phyloP scores from a whole-genome alignment of 768 basidiomycete species.

The Jaapia argillacea region DNA sequence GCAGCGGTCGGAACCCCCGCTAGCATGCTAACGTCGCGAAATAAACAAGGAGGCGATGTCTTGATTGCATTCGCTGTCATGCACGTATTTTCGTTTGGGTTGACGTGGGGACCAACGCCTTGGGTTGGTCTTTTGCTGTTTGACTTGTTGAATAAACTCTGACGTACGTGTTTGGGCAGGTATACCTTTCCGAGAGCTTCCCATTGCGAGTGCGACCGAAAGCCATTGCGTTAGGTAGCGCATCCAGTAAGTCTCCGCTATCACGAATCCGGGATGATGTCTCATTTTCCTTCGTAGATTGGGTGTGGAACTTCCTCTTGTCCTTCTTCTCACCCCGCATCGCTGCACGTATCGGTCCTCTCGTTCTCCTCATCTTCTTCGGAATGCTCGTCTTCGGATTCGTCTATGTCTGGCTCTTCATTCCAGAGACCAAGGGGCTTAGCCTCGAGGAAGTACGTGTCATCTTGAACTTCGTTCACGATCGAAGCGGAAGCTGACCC shows the following conservation, averaged over 20 bases:
- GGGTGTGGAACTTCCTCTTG: slow-evolving; percentile 71
- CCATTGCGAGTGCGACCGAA: slow-evolving; percentile 74
- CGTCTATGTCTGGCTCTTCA: slow-evolving; percentile 62
- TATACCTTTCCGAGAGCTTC: slow-evolving; percentile 73
- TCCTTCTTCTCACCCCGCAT: slow-evolving; percentile 67
- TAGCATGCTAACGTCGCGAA: slow-evolving; percentile 38
- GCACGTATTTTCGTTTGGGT: slow-evolving; percentile 60
- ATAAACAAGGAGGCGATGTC: slow-evolving; percentile 51
- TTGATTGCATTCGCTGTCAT: slow-evolving; percentile 69
- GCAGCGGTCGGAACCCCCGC: slow-evolving; percentile 41
- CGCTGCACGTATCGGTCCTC: slow-evolving; percentile 53
- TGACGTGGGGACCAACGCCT: slow-evolving; percentile 72
- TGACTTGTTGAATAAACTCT: not conserved
- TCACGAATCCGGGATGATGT: not conserved
- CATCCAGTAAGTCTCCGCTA: slow-evolving; percentile 28
- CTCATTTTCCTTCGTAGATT: slow-evolving; percentile 20
- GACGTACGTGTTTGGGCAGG: too few relatives aligned
- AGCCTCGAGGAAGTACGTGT: slow-evolving; percentile 54
- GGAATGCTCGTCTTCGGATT: slow-evolving; percentile 63
- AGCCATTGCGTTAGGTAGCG: slow-evolving; percentile 66
- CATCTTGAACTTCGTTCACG: not conserved
- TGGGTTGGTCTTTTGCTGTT: too few relatives aligned
- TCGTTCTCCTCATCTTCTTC: slow-evolving; percentile 70
- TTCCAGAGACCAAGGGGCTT: slow-evolving; percentile 77
- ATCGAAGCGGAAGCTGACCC: not conserved